These are phyloP conservation scores for Fusarium papillatum DNA, from an alignment of 2,329 filamentous ascomycete species.

Conservation along the genomic window DNA sequence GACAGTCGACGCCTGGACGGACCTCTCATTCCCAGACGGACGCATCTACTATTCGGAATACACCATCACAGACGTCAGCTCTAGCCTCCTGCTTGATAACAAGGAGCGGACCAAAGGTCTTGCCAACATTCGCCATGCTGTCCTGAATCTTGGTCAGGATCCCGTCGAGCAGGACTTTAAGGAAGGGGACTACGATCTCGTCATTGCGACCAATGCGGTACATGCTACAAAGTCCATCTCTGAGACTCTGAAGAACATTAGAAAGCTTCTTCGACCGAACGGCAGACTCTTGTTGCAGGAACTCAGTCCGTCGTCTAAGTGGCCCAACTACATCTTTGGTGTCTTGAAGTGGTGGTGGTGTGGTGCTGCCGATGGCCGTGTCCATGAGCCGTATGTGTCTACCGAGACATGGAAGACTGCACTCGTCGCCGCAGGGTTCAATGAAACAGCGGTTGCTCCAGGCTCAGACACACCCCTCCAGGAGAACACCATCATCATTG, in stretches of 20 bases:
- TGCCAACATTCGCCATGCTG: conserved; percentile 20
- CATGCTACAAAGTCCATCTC: conserved; percentile 50
- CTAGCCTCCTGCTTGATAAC: conserved; percentile 44
- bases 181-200: background rate
- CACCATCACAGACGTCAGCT: conserved; percentile 47
- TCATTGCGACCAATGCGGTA: conserved; percentile 34
- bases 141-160: conserved; percentile 2
- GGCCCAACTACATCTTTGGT: conserved; percentile 47
- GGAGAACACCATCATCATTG: conserved; percentile 21
- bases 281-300: conserved; percentile 50
- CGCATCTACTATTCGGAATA: conserved; percentile 43
- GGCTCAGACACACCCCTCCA: conserved; percentile 35
- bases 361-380: conserved; percentile 45
- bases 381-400: conserved; percentile 43
- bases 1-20: conserved; percentile 48
- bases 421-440: conserved; percentile 45
- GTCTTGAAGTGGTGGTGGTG: conserved; percentile 53
- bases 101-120: conserved; percentile 43
- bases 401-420: conserved; percentile 44
- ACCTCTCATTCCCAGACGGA: conserved; percentile 24
- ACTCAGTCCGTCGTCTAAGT: conserved; percentile 38
- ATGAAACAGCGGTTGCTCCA: conserved; percentile 20
- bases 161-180: conserved; percentile 4
- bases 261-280: conserved; percentile 47
- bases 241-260: conserved; percentile 47